Base-by-base conservation (phyloP, 169 alveolate species). In the Cryptosporidium meleagridis region DNA sequence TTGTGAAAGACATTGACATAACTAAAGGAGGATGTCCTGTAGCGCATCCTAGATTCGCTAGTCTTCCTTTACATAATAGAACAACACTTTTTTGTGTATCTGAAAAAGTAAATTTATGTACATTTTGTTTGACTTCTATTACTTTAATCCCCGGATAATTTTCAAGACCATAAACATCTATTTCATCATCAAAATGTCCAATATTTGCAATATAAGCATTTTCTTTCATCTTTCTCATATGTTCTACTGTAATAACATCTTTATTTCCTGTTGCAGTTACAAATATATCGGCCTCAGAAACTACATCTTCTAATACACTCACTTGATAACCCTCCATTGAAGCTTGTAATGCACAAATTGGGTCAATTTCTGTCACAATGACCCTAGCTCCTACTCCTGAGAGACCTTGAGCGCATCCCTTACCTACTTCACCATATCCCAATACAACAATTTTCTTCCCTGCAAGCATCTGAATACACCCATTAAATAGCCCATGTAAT, bases 11-110 rank as follows among this genome's bases (percentile, higher is more conserved):
- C 94, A 96, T 96, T 61, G 99, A 97, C 99, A 98, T 97, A 61
- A 98, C 99, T 92, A 98, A 97, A 58, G 99, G 97, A 26, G 99
- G 99, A 91, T 98, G 99, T 5, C 99, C 99, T 61, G 99, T 97
- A 91, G 99, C 99, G 70, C 99, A 98, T 35, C 99, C 99, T 23
- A 98, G 96, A 94, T 98, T 98, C 84, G 97, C 93, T 67, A 98
- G 95, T 85, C 99, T 95, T n/a, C 99, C 99, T 84, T 96, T 94
- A 31, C 99, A 99, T 52, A 98, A 94, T 71, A 98, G 92, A 69
- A 98, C 96, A 69, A 98, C 95, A 65, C 98, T 98, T 92, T 96
- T 98, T 52, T 96, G 95, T 8, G 91, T 92, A 37, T 92, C 95
- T 35, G 97, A 95, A 93, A 96, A 95, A 37, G 91, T 92, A 91